Base-by-base conservation (phyloP, 2,329 filamentous ascomycete species). In the Xylariomycetidae sp. region DNA sequence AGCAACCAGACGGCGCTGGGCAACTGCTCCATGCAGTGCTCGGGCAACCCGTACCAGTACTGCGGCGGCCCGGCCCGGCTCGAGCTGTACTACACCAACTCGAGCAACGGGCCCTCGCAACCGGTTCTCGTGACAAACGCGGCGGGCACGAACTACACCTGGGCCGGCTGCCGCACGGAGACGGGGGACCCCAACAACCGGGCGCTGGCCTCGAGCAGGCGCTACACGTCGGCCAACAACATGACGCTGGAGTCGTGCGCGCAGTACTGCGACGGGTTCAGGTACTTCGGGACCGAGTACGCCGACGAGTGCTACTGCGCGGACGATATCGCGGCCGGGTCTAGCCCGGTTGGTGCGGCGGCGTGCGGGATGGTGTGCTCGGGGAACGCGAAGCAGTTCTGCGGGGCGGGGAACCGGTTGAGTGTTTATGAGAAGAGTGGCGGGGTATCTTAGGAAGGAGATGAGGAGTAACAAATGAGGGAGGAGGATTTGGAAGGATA, bases 151-250 rank as follows among this genome's bases (percentile, higher is more conserved):
- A 27, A 26, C 19, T 65, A 59, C 34, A 38, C 35, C 9, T 53
- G 54, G 31, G 48, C 55, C 7, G 59, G 61, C n/a, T 65, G 62
- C 36, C 52, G 58, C 37, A 61, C 57, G 2, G 62, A 66, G 43
- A 53, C 46, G 6, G 54, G 39, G 11, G 22, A 19, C 2, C 8
- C 20, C 8, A 45, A 30, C 16, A 42, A 36, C 6, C 48, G 61
- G 13, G 60, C 62, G n/a, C 50, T 65, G 6, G 31, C 38, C 1
- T 51, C 34, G 8, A n/a, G n/a, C 9, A 42, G 42, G 16, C 25
- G 28, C 6, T 48, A 40, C 12, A 49, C 51, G 4, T 41, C 41
- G 4, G 49, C 54, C 13, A 34, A 40, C n/a, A 34, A 40, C 27
- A 57, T 61, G 57, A 59, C 57, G 6, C 42, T 61, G 5, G 55